Percentiles rank a stretch among this genome's conserved stretches.
Evolutionary conservation across 2,329 filamentous ascomycete genomes (phyloP).

Genomic region (Rhynchosporium agropyri): DNA sequence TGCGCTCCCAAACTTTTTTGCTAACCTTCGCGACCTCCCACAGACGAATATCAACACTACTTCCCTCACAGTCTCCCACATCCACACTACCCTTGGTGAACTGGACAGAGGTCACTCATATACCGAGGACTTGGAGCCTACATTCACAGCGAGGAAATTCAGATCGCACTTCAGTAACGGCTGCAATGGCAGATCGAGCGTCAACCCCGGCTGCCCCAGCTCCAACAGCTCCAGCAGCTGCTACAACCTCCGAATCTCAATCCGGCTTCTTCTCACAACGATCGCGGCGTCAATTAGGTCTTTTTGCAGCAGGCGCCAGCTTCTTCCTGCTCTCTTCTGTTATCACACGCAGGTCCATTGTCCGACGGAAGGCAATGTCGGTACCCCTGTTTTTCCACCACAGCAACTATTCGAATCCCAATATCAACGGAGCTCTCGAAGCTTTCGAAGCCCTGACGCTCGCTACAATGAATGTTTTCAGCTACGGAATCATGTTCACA

Average conservation of each 20-base stretch:
- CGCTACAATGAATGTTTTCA: conserved; percentile 83
- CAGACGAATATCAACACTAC: not conserved
- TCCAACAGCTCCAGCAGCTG: conserved; percentile 19
- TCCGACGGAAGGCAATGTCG: conserved; percentile 61
- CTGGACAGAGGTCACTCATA: not conserved
- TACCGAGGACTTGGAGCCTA: not conserved
- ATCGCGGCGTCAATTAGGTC: conserved; percentile 59
- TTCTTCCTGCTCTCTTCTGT: conserved; percentile 75
- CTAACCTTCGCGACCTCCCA: not conserved
- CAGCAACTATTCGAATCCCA: conserved; percentile 55
- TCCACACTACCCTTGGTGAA: not conserved
- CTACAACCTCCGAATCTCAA: conserved; percentile 25
- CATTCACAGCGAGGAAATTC: conserved; percentile 32
- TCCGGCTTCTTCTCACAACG: conserved; percentile 40
- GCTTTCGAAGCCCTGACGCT: conserved; percentile 82
- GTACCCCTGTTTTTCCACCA: conserved; percentile 73
- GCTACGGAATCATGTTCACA: conserved; percentile 71
- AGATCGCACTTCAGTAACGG: conserved; percentile 30
- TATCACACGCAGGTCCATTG: conserved; percentile 71
- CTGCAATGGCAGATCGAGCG: conserved; percentile 21
- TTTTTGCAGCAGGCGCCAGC: conserved; percentile 74
- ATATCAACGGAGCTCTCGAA: conserved; percentile 67
- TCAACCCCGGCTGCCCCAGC: conserved; percentile 17
- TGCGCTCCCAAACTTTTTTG: not conserved
- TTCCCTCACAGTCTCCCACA: not conserved